These are phyloP conservation scores for Verticillium nubilum DNA, from an alignment of 2,329 filamentous ascomycete species.

Conservation along the genomic window DNA sequence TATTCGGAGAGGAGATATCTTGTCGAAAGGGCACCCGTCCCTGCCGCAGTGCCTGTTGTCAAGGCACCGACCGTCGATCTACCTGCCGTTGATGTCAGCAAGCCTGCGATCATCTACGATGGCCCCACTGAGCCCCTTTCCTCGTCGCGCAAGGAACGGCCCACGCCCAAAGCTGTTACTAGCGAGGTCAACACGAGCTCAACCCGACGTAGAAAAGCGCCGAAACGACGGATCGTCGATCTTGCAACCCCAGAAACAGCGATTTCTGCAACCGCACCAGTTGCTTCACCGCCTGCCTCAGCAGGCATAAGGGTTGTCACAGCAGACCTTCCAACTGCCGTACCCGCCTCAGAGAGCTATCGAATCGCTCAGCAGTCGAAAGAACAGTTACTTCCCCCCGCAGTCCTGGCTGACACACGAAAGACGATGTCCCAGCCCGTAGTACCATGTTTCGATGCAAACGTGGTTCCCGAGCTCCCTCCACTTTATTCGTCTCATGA, in stretches of 20 bases:
- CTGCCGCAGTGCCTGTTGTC: slow-evolving; percentile 71
- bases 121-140: slow-evolving; percentile 42
- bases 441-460: slow-evolving; percentile 33
- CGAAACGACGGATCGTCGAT: slow-evolving; percentile 61
- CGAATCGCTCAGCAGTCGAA: slow-evolving; percentile 38
- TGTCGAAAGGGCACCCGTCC: slow-evolving; percentile 73
- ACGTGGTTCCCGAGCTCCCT: slow-evolving; percentile 25
- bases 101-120: slow-evolving; percentile 55
- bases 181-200: slow-evolving; percentile 55
- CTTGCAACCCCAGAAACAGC: slow-evolving; percentile 46
- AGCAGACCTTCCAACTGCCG: slow-evolving; percentile 1
- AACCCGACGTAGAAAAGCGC: slow-evolving; percentile 53
- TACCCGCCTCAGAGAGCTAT: slow-evolving; percentile 29
- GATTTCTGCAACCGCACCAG: slow-evolving; percentile 4
- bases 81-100: slow-evolving; percentile 60
- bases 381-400: slow-evolving; percentile 23
- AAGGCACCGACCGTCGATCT: slow-evolving; percentile 61
- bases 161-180: slow-evolving; percentile 43
- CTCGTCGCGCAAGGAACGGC: slow-evolving; percentile 52
- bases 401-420: slow-evolving; percentile 25
- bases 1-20: slow-evolving; percentile 82
- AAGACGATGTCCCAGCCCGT: slow-evolving; percentile 23
- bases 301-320: slow-evolving; percentile 7
- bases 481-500: slow-evolving; percentile 24
- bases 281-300: neutral